Conservation (phyloP, 768 basidiomycete genomes). For the Kwoniella dendrophila region DNA sequence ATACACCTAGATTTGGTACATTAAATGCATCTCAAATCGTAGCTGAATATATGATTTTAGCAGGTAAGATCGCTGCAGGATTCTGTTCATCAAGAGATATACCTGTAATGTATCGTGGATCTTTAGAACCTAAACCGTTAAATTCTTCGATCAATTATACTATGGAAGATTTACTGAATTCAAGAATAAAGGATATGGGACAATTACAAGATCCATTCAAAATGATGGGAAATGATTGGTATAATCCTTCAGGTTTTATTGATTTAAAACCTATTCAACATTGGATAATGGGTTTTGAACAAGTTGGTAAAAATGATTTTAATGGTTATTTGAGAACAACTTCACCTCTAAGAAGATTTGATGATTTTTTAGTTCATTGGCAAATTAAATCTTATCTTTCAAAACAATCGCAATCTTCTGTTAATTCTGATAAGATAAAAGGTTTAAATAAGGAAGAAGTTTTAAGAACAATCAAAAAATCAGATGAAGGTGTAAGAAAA, state of each 20-base stretch:
- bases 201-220: slow-evolving; percentile 57
- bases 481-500: slow-evolving; percentile 16
- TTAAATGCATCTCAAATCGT: slow-evolving; percentile 59
- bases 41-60: slow-evolving; percentile 79
- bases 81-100: slow-evolving; percentile 67
- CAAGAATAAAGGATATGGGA: slow-evolving; percentile 55
- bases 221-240: slow-evolving; percentile 40
- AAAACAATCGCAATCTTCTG: slow-evolving; percentile 2
- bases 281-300: slow-evolving; percentile 66
- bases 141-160: slow-evolving; percentile 48
- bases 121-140: slow-evolving; percentile 47
- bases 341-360: slow-evolving; percentile 81
- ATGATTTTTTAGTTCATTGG: slow-evolving; percentile 84
- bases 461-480: slow-evolving; percentile 10
- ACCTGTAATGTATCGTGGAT: slow-evolving; percentile 66
- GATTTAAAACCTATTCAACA: slow-evolving; percentile 57
- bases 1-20: not conserved
- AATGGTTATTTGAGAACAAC: slow-evolving; percentile 85
- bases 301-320: slow-evolving; percentile 67
- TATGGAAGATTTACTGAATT: slow-evolving; percentile 60
- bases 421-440: not conserved
- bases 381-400: slow-evolving; percentile 78
- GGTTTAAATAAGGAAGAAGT: slow-evolving; percentile 28
- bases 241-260: slow-evolving; percentile 11
- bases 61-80: slow-evolving; percentile 71